Evolutionary conservation across 2,329 filamentous ascomycete genomes (phyloP).

Genomic region (Trichoderma sp.): DNA sequence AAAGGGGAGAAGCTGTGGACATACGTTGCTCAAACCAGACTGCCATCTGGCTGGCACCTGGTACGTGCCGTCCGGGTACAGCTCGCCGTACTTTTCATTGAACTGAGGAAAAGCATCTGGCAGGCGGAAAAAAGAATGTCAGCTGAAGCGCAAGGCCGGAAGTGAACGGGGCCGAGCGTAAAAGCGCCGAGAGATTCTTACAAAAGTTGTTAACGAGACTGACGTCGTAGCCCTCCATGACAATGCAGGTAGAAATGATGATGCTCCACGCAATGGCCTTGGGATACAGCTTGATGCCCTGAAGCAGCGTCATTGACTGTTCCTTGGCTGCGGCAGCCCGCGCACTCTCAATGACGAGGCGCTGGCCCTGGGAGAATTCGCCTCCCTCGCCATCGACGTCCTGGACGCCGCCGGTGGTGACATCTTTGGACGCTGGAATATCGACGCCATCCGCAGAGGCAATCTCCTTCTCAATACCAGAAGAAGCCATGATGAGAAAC

Average conservation of each 20-base stretch:
- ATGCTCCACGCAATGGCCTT: constrained; percentile 84
- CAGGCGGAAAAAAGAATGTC: not conserved
- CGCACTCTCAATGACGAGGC: constrained; percentile 41
- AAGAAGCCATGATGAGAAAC: constrained; percentile 12
- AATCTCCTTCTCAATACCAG: constrained; percentile 13
- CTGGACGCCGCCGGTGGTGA: not conserved
- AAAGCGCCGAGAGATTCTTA: constrained; percentile 33
- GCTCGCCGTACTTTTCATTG: constrained; percentile 59
- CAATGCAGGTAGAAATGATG: constrained; percentile 85
- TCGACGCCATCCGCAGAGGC: constrained; percentile 9
- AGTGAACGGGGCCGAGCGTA: not conserved
- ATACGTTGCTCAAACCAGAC: constrained; percentile 59
- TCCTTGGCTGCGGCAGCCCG: constrained; percentile 60
- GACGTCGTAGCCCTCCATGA: constrained; percentile 89
- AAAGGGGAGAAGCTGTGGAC: constrained; percentile 29
- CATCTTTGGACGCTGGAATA: constrained; percentile 11
- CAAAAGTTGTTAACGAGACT: constrained; percentile 82
- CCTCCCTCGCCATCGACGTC: constrained; percentile 27
- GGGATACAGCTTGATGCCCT: constrained; percentile 81
- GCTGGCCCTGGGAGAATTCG: constrained; percentile 35
- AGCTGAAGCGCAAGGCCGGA: not conserved
- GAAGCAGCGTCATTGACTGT: constrained; percentile 69
- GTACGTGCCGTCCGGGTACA: constrained; percentile 49
- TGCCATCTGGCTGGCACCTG: constrained; percentile 65
- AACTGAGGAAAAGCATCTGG: constrained; percentile 59